Evolutionary conservation across 306 rosid species (phyloP).

Genomic region (Medicago lupulina): DNA sequence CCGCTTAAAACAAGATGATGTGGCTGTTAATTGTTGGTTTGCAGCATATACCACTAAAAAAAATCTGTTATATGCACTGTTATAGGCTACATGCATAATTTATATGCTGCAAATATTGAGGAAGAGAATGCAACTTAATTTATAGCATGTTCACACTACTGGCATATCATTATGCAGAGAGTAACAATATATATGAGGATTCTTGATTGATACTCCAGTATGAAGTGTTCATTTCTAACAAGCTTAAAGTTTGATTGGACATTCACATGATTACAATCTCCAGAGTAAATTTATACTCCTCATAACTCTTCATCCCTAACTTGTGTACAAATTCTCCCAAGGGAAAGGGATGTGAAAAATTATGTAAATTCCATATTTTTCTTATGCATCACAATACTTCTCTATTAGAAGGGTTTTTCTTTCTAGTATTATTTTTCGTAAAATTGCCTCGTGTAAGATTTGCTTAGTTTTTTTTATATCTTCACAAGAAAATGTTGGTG

Average conservation of each 20-base stretch:
- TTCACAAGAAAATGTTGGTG: not conserved
- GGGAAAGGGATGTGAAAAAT: conserved; percentile 51
- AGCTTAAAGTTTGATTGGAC: conserved; percentile 38
- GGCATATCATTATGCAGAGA: conserved; percentile 25
- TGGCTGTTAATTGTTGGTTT: too few species aligned
- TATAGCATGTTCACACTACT: too few species aligned
- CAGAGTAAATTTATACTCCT: conserved; percentile 56
- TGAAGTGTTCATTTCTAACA: conserved; percentile 55
- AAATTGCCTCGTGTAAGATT: conserved; percentile 30
- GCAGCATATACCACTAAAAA: too few species aligned
- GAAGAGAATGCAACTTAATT: too few species aligned
- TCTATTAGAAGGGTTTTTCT: conserved; percentile 24
- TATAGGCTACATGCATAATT: too few species aligned
- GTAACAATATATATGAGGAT: conserved; percentile 24
- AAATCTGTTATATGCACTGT: too few species aligned
- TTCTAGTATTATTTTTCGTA: conserved; percentile 22
- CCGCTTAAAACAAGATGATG: too few species aligned
- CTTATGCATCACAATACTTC: conserved; percentile 46
- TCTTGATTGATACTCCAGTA: conserved; percentile 15
- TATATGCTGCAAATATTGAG: too few species aligned
- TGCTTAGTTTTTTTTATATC: not conserved
- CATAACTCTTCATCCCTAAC: conserved; percentile 48
- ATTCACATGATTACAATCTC: conserved; percentile 45
- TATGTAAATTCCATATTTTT: conserved; percentile 71
- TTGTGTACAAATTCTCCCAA: conserved; percentile 58